Evolutionary conservation across 2,329 filamentous ascomycete genomes (phyloP).

Genomic region (Davidsoniella neocaledoniae): DNA sequence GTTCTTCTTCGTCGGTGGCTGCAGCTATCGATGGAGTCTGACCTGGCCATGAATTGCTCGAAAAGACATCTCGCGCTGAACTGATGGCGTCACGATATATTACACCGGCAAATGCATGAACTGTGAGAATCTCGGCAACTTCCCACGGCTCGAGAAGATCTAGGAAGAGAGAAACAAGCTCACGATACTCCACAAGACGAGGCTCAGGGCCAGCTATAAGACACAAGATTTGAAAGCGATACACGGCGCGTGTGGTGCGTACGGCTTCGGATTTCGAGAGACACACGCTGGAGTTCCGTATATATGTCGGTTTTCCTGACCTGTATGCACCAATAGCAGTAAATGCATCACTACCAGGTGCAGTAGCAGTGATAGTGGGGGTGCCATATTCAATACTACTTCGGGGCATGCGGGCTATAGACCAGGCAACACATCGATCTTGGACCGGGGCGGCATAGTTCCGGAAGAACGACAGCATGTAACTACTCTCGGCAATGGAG

Average conservation of each 20-base stretch:
- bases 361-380: background rate
- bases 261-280: constrained; percentile 1
- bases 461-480: constrained; percentile 8
- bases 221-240: constrained; percentile 9
- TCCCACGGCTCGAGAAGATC: constrained; percentile 11
- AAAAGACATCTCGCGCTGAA: background rate
- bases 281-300: background rate
- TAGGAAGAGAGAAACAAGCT: constrained; percentile 1
- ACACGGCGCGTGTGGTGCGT: constrained; percentile 8
- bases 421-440: constrained; percentile 2
- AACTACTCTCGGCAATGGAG: constrained; percentile 4
- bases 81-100: constrained; percentile 7
- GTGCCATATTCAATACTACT: background rate
- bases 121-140: constrained; percentile 7
- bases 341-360: background rate
- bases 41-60: no score
- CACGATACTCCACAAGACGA: background rate
- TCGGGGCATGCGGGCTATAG: constrained; percentile 3
- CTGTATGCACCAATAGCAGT: no score
- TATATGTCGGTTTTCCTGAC: no score
- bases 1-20: background rate
- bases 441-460: constrained; percentile 6
- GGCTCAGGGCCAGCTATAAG: constrained; percentile 3
- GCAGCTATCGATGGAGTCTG: background rate
- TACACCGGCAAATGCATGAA: constrained; percentile 7